Conservation (phyloP, 371 early-diverging fungal genomes). For the Apophysomyces variabilis region DNA sequence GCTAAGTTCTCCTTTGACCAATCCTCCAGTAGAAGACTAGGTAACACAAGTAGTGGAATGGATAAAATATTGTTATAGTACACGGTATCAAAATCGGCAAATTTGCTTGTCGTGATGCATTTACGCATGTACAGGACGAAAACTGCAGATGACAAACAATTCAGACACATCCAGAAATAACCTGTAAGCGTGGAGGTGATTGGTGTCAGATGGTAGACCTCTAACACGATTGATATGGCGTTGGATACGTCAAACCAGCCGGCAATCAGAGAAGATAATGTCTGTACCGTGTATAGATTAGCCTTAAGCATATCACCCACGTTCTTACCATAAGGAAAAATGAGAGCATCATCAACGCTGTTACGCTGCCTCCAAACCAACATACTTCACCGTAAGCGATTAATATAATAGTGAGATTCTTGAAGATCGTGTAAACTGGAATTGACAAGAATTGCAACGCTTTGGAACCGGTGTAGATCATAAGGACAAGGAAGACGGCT, state of each 20-base stretch:
- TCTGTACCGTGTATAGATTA: slow-evolving; percentile 33
- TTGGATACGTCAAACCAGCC: slow-evolving; percentile 77
- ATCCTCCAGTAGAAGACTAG: slow-evolving; percentile 84
- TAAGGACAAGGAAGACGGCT: slow-evolving; percentile 84
- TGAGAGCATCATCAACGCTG: slow-evolving; percentile 78
- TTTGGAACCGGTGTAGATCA: slow-evolving; percentile 99
- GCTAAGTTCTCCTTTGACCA: slow-evolving; percentile 60
- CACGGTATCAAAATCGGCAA: slow-evolving; percentile 97
- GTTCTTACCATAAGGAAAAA: slow-evolving; percentile 86
- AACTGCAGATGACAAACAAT: slow-evolving; percentile 91
- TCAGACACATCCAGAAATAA: slow-evolving; percentile 88
- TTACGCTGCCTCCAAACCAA: slow-evolving; percentile 82
- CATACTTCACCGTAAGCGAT: slow-evolving; percentile 94
- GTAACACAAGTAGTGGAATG: slow-evolving; percentile 81
- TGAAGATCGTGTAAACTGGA: slow-evolving; percentile 98
- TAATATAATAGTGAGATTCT: slow-evolving; percentile 97
- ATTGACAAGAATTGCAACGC: slow-evolving; percentile 92
- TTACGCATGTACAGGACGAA: slow-evolving; percentile 93
- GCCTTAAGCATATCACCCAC: not conserved
- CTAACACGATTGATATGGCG: slow-evolving; percentile 44
- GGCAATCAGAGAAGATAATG: slow-evolving; percentile 89
- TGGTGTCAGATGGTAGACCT: slow-evolving; percentile 23
- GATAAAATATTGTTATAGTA: slow-evolving; percentile 95
- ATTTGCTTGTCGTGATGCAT: slow-evolving; percentile 82
- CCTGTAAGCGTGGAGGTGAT: slow-evolving; percentile 53